A percentile compares a stretch with the other conserved stretches of the same genome.
phyloP scores from a whole-genome alignment of 2,329 filamentous ascomycete species.

The Penicillium thymicola region DNA sequence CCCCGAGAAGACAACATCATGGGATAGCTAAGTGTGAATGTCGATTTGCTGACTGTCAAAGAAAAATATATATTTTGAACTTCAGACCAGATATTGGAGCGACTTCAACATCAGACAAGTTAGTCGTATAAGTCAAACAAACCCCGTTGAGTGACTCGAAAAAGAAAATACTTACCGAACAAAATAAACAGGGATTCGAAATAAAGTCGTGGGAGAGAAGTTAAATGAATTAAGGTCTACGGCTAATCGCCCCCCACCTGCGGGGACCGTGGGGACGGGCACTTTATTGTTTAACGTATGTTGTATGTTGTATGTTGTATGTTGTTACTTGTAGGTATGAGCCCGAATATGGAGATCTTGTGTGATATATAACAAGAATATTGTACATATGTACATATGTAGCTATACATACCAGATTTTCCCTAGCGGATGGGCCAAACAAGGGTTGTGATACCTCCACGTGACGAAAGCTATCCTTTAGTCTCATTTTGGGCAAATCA shows the following conservation, averaged over 20 bases:
- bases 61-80: background rate
- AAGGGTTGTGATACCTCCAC: no score
- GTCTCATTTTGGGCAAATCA: no score
- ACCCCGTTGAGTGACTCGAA: background rate
- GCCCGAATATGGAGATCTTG: background rate
- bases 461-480: no score
- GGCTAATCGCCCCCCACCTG: background rate
- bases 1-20: constrained; percentile 32
- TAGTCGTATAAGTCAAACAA: background rate
- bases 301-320: no score
- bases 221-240: background rate
- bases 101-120: no score
- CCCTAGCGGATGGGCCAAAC: no score
- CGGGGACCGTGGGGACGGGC: constrained; percentile 1
- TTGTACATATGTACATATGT: background rate
- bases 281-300: background rate
- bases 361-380: background rate
- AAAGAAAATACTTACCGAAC: no score
- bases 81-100: background rate
- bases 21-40: background rate
- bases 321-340: no score
- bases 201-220: background rate
- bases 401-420: no score
- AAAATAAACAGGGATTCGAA: background rate
- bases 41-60: background rate